Evolutionary conservation across 345 rosid species (phyloP).

Genomic region (Carallia brachiata): DNA sequence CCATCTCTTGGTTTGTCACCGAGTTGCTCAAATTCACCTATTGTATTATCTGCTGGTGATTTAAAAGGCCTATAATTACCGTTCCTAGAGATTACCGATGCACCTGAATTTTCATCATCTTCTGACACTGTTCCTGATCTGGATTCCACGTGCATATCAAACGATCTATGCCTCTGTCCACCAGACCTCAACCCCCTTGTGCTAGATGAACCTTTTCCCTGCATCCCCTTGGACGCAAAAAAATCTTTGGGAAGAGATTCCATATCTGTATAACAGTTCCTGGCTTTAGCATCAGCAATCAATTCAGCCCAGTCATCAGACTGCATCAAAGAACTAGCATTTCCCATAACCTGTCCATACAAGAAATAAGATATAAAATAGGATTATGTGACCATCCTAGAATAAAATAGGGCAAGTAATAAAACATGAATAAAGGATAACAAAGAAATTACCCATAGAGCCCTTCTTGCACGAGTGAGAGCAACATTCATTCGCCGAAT

Average conservation of each 20-base stretch:
- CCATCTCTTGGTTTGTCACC: constrained; percentile 70
- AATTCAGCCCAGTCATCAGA: constrained; percentile 97
- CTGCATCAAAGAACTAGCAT: constrained; percentile 74
- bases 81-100: constrained; percentile 49
- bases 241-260: constrained; percentile 81
- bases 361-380: constrained; percentile 5
- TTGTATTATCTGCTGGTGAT: constrained; percentile 45
- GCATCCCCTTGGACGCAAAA: constrained; percentile 46
- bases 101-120: constrained; percentile 63
- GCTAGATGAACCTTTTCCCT: constrained; percentile 54
- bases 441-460: constrained; percentile 68
- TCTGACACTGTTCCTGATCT: constrained; percentile 72
- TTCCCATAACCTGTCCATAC: constrained; percentile 83
- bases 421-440: background rate
- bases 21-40: constrained; percentile 59
- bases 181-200: constrained; percentile 63
- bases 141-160: constrained; percentile 57
- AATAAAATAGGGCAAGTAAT: background rate
- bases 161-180: constrained; percentile 71
- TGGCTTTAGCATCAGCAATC: constrained; percentile 76
- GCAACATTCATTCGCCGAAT: constrained; percentile 99
- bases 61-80: constrained; percentile 49
- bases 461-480: constrained; percentile 96
- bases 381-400: background rate
- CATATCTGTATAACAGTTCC: constrained; percentile 93